Percentiles rank a stretch among this genome's conserved stretches.
Evolutionary conservation across 768 basidiomycete species (phyloP).

Genomic region (Naematelia encephala): DNA sequence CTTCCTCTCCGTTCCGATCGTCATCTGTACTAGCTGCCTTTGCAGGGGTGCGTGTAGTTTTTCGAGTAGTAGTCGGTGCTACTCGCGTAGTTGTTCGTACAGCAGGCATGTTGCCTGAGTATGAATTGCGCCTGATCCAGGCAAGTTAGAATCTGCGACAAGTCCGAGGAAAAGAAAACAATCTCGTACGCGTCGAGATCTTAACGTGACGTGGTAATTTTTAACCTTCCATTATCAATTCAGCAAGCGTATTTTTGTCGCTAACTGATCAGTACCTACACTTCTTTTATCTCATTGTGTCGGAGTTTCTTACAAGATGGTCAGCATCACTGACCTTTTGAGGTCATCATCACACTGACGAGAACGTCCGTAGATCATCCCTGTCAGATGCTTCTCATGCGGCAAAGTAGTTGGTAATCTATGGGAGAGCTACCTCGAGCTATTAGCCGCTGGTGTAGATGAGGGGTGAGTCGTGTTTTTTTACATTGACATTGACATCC

Average conservation of each 20-base stretch:
- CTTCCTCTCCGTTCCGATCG: slow-evolving; percentile 5
- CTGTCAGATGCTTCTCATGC: slow-evolving; percentile 91
- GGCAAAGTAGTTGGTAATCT: slow-evolving; percentile 97
- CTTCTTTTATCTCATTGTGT: too few relatives aligned
- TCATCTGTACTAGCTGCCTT: not conserved
- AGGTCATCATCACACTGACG: slow-evolving; percentile 4
- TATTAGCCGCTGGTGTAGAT: slow-evolving; percentile 72
- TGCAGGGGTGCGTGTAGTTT: not conserved
- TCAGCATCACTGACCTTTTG: slow-evolving; percentile 5
- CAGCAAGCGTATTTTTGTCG: not conserved
- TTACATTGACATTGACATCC: too few relatives aligned
- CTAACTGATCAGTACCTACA: not conserved
- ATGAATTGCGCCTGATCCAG: too few relatives aligned
- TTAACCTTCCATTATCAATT: too few relatives aligned
- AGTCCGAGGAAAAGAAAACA: not conserved
- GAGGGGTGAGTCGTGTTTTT: slow-evolving; percentile 68
- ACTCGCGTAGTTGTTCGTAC: slow-evolving; percentile 4
- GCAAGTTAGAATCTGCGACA: too few relatives aligned
- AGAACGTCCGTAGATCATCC: slow-evolving; percentile 74
- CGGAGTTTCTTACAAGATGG: slow-evolving; percentile 18
- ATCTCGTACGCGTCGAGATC: not conserved
- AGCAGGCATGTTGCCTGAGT: slow-evolving; percentile 6
- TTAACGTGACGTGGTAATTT: not conserved
- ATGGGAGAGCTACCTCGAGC: slow-evolving; percentile 81
- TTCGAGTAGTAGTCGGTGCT: slow-evolving; percentile 1